These are phyloP conservation scores for Trifolium subterraneum DNA, from an alignment of 306 rosid genomes.

Conservation along the genomic window DNA sequence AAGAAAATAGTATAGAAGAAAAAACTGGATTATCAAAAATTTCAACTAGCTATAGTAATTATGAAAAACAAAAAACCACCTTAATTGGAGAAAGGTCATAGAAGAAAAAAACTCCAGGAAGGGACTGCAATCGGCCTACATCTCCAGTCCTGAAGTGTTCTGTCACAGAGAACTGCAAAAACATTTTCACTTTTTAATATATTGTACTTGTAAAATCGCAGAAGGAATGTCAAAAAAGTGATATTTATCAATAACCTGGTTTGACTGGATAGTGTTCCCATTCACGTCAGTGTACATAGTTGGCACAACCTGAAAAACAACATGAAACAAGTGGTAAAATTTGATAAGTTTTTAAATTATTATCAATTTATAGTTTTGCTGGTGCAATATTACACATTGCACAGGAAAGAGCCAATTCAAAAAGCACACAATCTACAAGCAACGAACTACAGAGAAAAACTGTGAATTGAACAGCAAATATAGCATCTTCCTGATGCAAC, in stretches of 20 bases:
- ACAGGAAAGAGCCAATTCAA: constrained; percentile 2
- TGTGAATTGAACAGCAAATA: background rate
- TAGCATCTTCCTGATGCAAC: constrained; percentile 10
- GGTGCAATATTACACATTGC: constrained; percentile 5
- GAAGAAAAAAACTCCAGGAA: constrained; percentile 96
- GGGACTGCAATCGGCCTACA: constrained; percentile 76
- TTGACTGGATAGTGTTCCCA: constrained; percentile 89
- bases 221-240: constrained; percentile 7
- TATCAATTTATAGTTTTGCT: background rate
- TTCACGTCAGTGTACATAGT: constrained; percentile 84
- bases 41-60: too few relatives aligned
- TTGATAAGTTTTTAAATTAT: background rate
- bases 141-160: constrained; percentile 85
- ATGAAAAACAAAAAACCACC: constrained; percentile 49
- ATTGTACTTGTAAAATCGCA: constrained; percentile 20
- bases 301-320: constrained; percentile 79
- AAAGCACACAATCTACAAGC: background rate
- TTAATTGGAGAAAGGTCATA: constrained; percentile 98
- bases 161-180: constrained; percentile 94
- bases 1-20: constrained; percentile 19
- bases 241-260: constrained; percentile 67
- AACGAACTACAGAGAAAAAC: background rate
- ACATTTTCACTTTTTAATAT: constrained; percentile 31
- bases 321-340: constrained; percentile 30
- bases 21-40: too few relatives aligned